Percentiles rank a stretch among this genome's conserved stretches.
Conservation (phyloP, 1,284 basidiomycete genomes). For the Marasmius tenuissimus region DNA sequence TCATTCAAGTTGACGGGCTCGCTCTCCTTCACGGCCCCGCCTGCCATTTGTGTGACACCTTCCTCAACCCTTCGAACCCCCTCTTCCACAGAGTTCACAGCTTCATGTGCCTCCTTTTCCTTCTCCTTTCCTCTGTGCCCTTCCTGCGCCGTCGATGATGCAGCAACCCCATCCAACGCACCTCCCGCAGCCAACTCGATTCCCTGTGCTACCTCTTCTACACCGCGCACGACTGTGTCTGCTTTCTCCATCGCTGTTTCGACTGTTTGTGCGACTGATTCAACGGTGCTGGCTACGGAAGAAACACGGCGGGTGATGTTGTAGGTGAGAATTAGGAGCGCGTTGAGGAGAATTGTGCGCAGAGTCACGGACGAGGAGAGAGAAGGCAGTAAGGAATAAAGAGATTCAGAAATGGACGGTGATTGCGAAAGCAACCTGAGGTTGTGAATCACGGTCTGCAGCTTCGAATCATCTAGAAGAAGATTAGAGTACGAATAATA, state of each 20-base stretch:
- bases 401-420: not conserved
- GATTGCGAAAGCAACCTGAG: not conserved
- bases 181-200: not conserved
- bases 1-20: not conserved
- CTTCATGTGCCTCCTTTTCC: not conserved
- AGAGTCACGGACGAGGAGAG: not conserved
- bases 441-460: not conserved
- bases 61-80: not conserved
- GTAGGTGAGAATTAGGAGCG: not conserved
- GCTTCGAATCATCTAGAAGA: not conserved
- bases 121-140: too few species aligned
- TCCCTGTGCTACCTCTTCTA: not conserved
- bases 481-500: not conserved
- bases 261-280: not conserved
- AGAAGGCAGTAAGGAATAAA: not conserved
- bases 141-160: not conserved
- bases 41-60: not conserved
- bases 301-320: not conserved
- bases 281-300: not conserved
- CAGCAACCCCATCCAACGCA: not conserved
- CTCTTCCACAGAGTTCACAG: not conserved
- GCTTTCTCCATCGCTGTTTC: not conserved
- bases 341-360: not conserved
- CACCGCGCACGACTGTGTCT: not conserved
- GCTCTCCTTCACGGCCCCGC: not conserved